Evolutionary conservation across 495 filamentous ascomycete genomes (phyloP), one percentile per base, ranked within the genome.

Genomic region (Neurospora sp.): DNA sequence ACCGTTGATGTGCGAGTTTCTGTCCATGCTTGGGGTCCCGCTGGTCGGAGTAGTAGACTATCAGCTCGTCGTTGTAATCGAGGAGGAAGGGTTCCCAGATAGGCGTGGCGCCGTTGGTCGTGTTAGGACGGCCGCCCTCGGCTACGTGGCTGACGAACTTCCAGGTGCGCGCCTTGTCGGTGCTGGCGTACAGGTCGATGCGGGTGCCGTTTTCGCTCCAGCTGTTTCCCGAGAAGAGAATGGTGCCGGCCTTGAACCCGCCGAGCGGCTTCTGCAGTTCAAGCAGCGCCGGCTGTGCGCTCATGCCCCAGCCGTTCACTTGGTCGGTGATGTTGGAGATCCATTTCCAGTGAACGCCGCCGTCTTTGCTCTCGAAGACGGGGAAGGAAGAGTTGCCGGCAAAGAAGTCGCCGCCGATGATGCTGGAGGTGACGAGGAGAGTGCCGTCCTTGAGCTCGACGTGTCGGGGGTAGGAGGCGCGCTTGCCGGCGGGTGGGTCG

Each of bases 51-150:
- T 92, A 93, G 79, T 89, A 93, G 79, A 81, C 82, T 31, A 92
- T 84, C 27, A 92, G 78, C 71, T 88, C 82, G 68, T 85, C 81
- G 37, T 90, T 81, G 75, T 88, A 78, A 17, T 22, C 76, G 81
- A 92, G 74, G 22, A 92, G 77, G 76, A 89, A 91, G 0, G 90
- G 90, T 78, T 93, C 91, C 91, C 90, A 92, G 7, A 92, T 86
- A 3, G 90, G 89, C 0, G 89, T 90, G 44, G 86, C 70, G 4
- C 89, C 90, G 77, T 92, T 91, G 71, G 85, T 81, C 0, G 91
- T 89, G 27, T 81, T 75, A 0, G 89, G 88, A 59, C 82, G 82
- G 16, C 90, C 91, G 14, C 90, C 91, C n/a, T 82, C 77, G 2
- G 90, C 90, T 68, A 92, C 86, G 75, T 88, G 85, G 61, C 86